Evolutionary conservation across 202 grass and related monocot species (phyloP).

Genomic region (Alloteropsis angusta): DNA sequence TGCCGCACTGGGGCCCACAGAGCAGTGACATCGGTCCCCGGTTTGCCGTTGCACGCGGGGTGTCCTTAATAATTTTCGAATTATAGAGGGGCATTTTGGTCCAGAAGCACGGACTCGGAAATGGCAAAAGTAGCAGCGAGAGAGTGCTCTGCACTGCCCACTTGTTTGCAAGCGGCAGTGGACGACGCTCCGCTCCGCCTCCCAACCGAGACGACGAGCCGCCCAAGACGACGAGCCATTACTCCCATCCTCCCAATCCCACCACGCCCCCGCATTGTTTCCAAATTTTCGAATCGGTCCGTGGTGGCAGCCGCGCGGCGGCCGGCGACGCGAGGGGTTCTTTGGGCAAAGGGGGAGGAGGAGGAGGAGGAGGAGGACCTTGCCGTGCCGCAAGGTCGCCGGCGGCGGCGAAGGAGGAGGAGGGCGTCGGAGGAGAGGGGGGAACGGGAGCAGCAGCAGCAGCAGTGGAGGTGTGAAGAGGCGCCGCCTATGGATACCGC

Average conservation of each 20-base stretch:
- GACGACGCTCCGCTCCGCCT: conserved; percentile 17
- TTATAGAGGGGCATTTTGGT: conserved; percentile 43
- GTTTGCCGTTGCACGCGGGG: not conserved
- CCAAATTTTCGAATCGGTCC: conserved; percentile 15
- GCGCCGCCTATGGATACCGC: conserved; percentile 35
- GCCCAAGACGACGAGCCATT: conserved; percentile 25
- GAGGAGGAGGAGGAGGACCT: not conserved
- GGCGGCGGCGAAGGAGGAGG: not conserved
- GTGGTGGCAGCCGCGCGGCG: not conserved
- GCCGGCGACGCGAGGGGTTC: conserved; percentile 2
- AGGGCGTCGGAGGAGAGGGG: not conserved
- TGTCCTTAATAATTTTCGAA: conserved; percentile 17
- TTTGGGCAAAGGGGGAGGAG: not conserved
- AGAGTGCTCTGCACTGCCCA: conserved; percentile 14
- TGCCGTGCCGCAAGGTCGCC: not conserved
- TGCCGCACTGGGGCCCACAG: not conserved
- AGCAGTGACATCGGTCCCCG: not conserved
- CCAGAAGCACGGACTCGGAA: conserved; percentile 2
- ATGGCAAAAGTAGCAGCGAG: conserved; percentile 31
- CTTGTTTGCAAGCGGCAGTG: conserved; percentile 19
- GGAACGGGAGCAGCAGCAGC: no score
- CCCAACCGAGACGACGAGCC: conserved; percentile 28
- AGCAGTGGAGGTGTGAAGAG: conserved; percentile 7
- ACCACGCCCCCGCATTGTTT: conserved; percentile 40
- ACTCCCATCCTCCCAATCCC: not conserved